Evolutionary conservation across 352 stramenopile species (phyloP), one percentile per base, ranked within the genome.

Genomic region (Globisporangium irregulare): DNA sequence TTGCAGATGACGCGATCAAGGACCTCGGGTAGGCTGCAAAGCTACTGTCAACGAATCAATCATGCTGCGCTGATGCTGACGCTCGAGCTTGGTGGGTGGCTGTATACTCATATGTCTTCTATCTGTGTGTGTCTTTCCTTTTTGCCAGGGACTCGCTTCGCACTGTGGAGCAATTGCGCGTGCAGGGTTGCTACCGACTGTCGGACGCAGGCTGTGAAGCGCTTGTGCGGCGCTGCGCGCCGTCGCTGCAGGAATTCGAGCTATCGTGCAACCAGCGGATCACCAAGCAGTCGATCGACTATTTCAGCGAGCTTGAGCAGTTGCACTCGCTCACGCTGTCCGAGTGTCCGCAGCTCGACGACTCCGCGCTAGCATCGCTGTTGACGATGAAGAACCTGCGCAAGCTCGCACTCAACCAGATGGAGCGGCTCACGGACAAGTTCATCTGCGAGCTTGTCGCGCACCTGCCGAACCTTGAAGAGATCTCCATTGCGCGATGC

Each of bases 241-340:
- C 85, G 24, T 91, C 84, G 56, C 69, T 95, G 7, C 79, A 92
- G 38, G 70, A 79, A 51, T 89, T 95, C 55, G 84, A 92, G 69
- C 73, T 95, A 7, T 92, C 82, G 36, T 93, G 87, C 65, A 93
- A 95, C 69, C 87, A 95, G 62, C 85, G 87, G 0, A 91, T 95
- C 71, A 92, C 81, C 6, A 82, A 88, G 24, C 71, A 78, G 43
- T 89, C 85, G 15, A 91, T 95, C 48, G 77, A 90, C 61, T 89
- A 87, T 51, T 88, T 93, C 60, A 75, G 81, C 32, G 84, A 92
- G 53, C 76, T 93, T 9, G 62, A 87, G 56, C 76, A 90, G 25
- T 58, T 95, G 29, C 74, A 87, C 50, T 80, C 85, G 18, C 68
- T 95, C 20, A 87, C 78, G 8, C 64, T 95, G 14, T 90, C 87